These are phyloP conservation scores for Cryptosporidium sp. DNA, from an alignment of 169 alveolate species.

Conservation along the genomic window DNA sequence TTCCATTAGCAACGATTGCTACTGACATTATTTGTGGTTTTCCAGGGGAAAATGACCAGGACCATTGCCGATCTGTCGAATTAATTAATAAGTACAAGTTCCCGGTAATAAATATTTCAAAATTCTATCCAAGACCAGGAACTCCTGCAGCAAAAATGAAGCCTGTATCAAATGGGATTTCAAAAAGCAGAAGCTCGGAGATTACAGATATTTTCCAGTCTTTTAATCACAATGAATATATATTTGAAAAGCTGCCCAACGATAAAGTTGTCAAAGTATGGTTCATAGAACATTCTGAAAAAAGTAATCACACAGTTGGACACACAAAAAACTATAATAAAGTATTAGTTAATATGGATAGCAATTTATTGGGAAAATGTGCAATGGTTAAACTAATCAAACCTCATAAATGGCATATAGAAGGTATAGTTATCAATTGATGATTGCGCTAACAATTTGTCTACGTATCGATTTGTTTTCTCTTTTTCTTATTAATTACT, in stretches of 20 bases:
- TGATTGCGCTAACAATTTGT: not conserved
- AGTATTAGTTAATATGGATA: constrained; percentile 84
- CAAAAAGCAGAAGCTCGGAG: constrained; percentile 89
- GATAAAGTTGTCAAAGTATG: constrained; percentile 87
- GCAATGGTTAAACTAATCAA: constrained; percentile 82
- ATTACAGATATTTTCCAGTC: constrained; percentile 91
- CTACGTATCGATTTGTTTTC: not conserved
- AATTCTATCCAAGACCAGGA: constrained; percentile 97
- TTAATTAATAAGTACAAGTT: constrained; percentile 90
- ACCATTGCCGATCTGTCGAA: constrained; percentile 90
- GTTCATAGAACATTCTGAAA: constrained; percentile 89
- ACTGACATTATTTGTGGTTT: constrained; percentile 99
- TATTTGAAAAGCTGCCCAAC: constrained; percentile 55
- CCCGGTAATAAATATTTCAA: constrained; percentile 96
- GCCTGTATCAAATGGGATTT: constrained; percentile 87
- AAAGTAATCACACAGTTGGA: constrained; percentile 89
- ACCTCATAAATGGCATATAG: constrained; percentile 88
- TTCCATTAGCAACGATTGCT: constrained; percentile 93
- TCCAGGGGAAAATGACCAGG: constrained; percentile 95
- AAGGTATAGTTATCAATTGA: constrained; percentile 76
- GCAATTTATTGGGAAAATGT: constrained; percentile 82
- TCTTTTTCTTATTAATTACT: not conserved
- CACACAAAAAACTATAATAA: constrained; percentile 94
- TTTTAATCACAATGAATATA: constrained; percentile 86
- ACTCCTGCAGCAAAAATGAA: constrained; percentile 94